phyloP scores from a whole-genome alignment of 768 basidiomycete genomes.

The Filobasidium floriforme region DNA sequence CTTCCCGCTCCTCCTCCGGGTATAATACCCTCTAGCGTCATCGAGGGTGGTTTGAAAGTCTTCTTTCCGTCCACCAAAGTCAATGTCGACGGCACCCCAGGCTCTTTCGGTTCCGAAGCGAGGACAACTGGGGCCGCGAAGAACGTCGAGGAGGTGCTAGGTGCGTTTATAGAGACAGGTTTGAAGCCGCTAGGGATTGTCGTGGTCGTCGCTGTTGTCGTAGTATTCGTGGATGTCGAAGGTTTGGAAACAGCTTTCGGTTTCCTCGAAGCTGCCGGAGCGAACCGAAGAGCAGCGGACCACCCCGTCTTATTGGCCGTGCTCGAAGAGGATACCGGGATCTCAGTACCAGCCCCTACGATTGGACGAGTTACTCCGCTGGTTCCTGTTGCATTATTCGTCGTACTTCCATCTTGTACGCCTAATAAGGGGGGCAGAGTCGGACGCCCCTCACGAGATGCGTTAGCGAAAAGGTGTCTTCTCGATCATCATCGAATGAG shows the following conservation, averaged over 20 bases:
- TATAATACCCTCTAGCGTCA: conserved; percentile 29
- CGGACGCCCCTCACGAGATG: neutral
- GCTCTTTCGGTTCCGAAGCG: too few relatives aligned
- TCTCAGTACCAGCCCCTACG: neutral
- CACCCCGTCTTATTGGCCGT: conserved; percentile 23
- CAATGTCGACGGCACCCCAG: conserved; percentile 25
- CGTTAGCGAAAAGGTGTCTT: conserved; percentile 1
- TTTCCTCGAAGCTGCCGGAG: conserved; percentile 29
- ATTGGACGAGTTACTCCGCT: neutral
- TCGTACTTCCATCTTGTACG: neutral
- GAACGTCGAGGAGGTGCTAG: conserved; percentile 21
- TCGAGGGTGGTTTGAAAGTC: conserved; percentile 38
- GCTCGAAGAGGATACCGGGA: too few relatives aligned
- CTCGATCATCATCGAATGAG: neutral
- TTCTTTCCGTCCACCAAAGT: conserved; percentile 29
- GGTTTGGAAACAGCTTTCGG: conserved; percentile 6
- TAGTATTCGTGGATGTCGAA: conserved; percentile 4
- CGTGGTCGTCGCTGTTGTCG: conserved; percentile 12
- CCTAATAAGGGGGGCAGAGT: neutral
- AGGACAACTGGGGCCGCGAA: conserved; percentile 11
- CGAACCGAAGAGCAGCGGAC: conserved; percentile 40
- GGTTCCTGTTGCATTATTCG: too few relatives aligned
- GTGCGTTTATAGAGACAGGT: conserved; percentile 9
- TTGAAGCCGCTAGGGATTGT: conserved; percentile 8
- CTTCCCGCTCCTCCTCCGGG: conserved; percentile 7